Percentiles rank a stretch among this genome's conserved stretches.
phyloP scores from a whole-genome alignment of 2,329 filamentous ascomycete species.

The Thelonectria rubi region DNA sequence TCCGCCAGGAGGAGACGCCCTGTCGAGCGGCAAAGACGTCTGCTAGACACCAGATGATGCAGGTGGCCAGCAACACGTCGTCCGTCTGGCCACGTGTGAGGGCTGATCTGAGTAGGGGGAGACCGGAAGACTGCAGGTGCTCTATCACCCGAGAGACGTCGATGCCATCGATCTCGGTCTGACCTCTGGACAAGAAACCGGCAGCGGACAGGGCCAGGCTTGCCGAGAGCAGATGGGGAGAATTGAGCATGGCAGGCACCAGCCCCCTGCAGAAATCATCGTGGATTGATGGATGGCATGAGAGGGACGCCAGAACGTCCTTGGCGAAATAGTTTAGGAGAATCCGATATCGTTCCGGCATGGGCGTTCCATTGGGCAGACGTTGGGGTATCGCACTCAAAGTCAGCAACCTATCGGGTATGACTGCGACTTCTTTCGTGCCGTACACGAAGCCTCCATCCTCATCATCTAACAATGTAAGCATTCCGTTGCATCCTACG shows the following conservation, averaged over 20 bases:
- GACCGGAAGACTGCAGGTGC: slow-evolving; percentile 39
- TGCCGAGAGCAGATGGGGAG: slow-evolving; percentile 41
- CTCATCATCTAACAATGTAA: slow-evolving; percentile 11
- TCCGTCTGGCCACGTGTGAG: slow-evolving; percentile 33
- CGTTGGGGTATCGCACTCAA: slow-evolving; percentile 25
- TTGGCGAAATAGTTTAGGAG: slow-evolving; percentile 40
- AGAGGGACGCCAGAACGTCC: slow-evolving; percentile 40
- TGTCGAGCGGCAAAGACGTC: slow-evolving; percentile 40
- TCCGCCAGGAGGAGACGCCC: slow-evolving; percentile 36
- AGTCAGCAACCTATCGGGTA: not conserved
- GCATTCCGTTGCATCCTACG: not conserved
- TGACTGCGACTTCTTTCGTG: not conserved
- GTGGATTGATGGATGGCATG: slow-evolving; percentile 41
- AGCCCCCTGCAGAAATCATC: slow-evolving; percentile 38
- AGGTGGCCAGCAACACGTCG: slow-evolving; percentile 41
- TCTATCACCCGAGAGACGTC: slow-evolving; percentile 32
- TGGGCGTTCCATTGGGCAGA: slow-evolving; percentile 36
- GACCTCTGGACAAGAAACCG: slow-evolving; percentile 38
- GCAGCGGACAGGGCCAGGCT: slow-evolving; percentile 41
- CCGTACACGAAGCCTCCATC: slow-evolving; percentile 8
- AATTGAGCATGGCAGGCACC: slow-evolving; percentile 39
- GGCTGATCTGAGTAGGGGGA: slow-evolving; percentile 37
- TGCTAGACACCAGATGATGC: slow-evolving; percentile 44
- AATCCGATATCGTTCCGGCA: slow-evolving; percentile 36
- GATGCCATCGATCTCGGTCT: slow-evolving; percentile 36